Evolutionary conservation across 2,329 filamentous ascomycete species (phyloP), one percentile per base, ranked within the genome.

Genomic region (Orbilia brochopaga): DNA sequence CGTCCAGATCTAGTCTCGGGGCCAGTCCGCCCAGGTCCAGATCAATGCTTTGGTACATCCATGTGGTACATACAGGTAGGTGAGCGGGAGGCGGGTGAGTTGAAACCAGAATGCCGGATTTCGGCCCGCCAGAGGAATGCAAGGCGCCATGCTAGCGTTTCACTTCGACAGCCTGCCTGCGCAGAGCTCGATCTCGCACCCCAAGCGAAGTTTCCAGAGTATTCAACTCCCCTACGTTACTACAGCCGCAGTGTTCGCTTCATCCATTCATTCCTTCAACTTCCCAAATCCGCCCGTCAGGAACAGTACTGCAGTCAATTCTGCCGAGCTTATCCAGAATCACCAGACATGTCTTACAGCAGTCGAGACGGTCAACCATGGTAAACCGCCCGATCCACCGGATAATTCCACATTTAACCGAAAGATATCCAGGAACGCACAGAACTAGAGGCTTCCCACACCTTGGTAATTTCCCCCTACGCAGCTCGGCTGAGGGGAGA

Each of bases 71-170:
- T n/a, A n/a, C n/a, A n/a, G 37, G 15, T 42, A 6, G 37, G 37
- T 15, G 2, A 42, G 11, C 15, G 37, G 4, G 37, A 4, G 37
- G 37, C 37, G 2, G 54, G 59, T 59, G 54, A 27, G 59, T 58
- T 70, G 59, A 70, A 70, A 70, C 58, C 46, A 55, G 19, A 63
- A 42, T 30, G 11, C 40, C 66, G 66, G 66, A 54, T 64, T 37
- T 37, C 66, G 66, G 66, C 53, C 66, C 66, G 66, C 46, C n/a
- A n/a, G n/a, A n/a, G 37, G 15, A 13, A 30, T 42, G 42, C 59
- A 64, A 59, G 51, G 48, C 37, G 63, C 59, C 5, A 42, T 42
- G 37, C 37, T 56, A 54, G 32, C 23, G 66, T 70, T 70, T 70
- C 66, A 70, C 11, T 17, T 23, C 23, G 11, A 27, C n/a, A 17